phyloP scores from a whole-genome alignment of 1,139 yeast genomes.

The Saccharomyces hybrid region DNA sequence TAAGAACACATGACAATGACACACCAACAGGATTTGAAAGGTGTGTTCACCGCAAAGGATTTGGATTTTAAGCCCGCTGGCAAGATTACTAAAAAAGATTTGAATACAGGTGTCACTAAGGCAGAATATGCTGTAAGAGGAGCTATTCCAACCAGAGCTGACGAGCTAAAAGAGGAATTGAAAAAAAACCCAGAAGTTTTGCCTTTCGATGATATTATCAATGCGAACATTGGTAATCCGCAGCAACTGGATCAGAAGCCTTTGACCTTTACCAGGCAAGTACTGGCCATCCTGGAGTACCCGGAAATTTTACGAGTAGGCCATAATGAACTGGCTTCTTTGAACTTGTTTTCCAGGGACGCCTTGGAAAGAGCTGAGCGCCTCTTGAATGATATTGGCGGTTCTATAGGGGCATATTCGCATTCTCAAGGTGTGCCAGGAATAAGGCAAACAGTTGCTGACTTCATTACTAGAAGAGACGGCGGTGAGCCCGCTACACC shows the following conservation, averaged over 20 bases:
- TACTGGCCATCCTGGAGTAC: constrained; percentile 73
- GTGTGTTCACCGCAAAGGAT: constrained; percentile 4
- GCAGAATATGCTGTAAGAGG: constrained; percentile 97
- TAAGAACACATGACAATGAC: not conserved
- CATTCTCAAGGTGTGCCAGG: constrained; percentile 77
- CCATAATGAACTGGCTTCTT: constrained; percentile 13
- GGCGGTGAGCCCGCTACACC: constrained; percentile 55
- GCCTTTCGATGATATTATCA: constrained; percentile 69
- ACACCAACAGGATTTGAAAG: not conserved
- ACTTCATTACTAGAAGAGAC: constrained; percentile 67
- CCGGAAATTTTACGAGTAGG: constrained; percentile 48
- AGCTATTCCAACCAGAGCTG: constrained; percentile 80
- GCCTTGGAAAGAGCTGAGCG: constrained; percentile 63
- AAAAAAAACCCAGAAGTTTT: constrained; percentile 46
- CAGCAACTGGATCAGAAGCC: constrained; percentile 93
- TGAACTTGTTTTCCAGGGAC: constrained; percentile 51
- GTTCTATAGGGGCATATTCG: constrained; percentile 90
- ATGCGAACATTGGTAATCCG: constrained; percentile 93
- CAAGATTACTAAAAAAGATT: constrained; percentile 39
- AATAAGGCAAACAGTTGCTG: constrained; percentile 70
- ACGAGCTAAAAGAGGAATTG: constrained; percentile 59
- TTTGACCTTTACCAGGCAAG: constrained; percentile 86
- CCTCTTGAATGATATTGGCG: constrained; percentile 50
- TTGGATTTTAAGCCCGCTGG: constrained; percentile 20
- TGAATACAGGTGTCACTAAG: constrained; percentile 65